Conservation (phyloP, 192 early-diverging fungal genomes). For the Geranomyces variabilis region DNA sequence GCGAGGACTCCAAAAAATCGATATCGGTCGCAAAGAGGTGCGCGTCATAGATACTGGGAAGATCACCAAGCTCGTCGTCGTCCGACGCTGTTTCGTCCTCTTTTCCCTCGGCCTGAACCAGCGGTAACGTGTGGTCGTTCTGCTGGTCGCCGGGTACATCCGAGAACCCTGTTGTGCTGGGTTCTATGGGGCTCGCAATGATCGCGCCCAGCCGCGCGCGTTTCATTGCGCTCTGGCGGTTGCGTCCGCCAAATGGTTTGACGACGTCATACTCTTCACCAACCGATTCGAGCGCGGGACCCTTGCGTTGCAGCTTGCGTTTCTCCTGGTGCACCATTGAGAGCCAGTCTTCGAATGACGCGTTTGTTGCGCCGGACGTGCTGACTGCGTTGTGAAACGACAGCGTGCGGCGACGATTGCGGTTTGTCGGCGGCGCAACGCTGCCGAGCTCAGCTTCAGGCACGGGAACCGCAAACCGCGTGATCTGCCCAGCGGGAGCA, state of each 20-base stretch:
- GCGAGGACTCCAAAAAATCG: slow-evolving; percentile 59
- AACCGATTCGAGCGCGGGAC: neutral
- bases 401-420: slow-evolving; percentile 41
- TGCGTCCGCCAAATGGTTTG: slow-evolving; percentile 31
- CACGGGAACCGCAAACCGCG: slow-evolving; percentile 47
- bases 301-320: neutral
- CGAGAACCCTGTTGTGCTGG: too few species aligned
- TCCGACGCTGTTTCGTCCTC: slow-evolving; percentile 8
- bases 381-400: slow-evolving; percentile 51
- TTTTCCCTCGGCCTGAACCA: neutral
- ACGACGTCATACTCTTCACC: slow-evolving; percentile 45
- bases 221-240: neutral
- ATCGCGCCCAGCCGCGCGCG: neutral
- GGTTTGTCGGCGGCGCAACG: slow-evolving; percentile 37
- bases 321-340: slow-evolving; percentile 42
- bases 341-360: slow-evolving; percentile 52
- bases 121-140: too few species aligned
- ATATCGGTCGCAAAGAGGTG: slow-evolving; percentile 62
- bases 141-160: too few species aligned
- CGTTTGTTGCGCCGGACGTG: slow-evolving; percentile 38
- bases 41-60: slow-evolving; percentile 44
- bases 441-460: slow-evolving; percentile 24
- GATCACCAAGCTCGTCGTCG: neutral
- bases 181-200: too few species aligned
- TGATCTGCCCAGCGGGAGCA: slow-evolving; percentile 45